Evolutionary conservation across 768 basidiomycete species (phyloP).

Genomic region (Crepidotus variabilis): DNA sequence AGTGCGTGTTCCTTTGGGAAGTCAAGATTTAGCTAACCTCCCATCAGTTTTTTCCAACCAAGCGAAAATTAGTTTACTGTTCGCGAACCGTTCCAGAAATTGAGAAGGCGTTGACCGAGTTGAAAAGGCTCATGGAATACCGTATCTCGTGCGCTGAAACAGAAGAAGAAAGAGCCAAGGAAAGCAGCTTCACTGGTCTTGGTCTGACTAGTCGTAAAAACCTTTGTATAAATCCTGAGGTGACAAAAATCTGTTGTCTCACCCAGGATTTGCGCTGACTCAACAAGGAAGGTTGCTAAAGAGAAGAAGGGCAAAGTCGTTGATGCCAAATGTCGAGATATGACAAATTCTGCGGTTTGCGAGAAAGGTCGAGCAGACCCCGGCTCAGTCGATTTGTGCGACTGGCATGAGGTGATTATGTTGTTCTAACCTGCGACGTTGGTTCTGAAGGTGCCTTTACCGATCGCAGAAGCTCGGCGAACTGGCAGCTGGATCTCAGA

Average conservation of each 20-base stretch:
- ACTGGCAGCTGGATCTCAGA: slow-evolving; percentile 73
- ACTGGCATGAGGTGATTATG: slow-evolving; percentile 85
- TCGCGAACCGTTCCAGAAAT: slow-evolving; percentile 99
- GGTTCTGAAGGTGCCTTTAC: slow-evolving; percentile 5
- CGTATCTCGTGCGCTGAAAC: slow-evolving; percentile 70
- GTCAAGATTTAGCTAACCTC: not conserved
- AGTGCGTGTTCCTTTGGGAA: slow-evolving; percentile 33
- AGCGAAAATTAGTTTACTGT: slow-evolving; percentile 95
- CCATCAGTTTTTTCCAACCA: slow-evolving; percentile 81
- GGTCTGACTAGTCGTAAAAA: slow-evolving; percentile 97
- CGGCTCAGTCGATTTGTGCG: slow-evolving; percentile 87
- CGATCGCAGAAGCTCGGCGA: slow-evolving; percentile 70
- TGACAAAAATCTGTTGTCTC: slow-evolving; percentile 27
- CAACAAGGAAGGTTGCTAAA: slow-evolving; percentile 68
- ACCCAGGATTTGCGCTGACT: not conserved
- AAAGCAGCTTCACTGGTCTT: slow-evolving; percentile 79
- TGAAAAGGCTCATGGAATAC: slow-evolving; percentile 92
- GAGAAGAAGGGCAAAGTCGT: slow-evolving; percentile 99
- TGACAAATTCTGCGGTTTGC: slow-evolving; percentile 81
- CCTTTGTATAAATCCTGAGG: slow-evolving; percentile 92
- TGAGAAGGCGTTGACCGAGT: slow-evolving; percentile 93
- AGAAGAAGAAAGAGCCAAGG: slow-evolving; percentile 71
- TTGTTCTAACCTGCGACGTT: not conserved
- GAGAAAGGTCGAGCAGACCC: slow-evolving; percentile 85
- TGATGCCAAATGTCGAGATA: slow-evolving; percentile 93